Conservation (phyloP, 208 protist species). For the Entamoeba histolytica region DNA sequence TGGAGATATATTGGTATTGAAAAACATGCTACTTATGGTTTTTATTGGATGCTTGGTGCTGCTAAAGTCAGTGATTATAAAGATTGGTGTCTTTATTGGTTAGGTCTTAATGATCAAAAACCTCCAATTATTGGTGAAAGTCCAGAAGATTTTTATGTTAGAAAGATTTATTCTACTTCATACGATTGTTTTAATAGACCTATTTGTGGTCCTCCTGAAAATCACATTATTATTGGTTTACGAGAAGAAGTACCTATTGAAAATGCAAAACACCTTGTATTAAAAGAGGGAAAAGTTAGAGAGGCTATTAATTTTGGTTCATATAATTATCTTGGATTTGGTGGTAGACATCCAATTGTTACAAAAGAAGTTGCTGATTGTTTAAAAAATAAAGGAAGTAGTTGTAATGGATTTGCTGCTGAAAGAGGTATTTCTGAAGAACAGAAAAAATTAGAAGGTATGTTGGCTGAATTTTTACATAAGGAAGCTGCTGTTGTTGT, state of each 20-base stretch:
- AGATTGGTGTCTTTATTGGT: not conserved
- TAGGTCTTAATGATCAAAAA: not conserved
- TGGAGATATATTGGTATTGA: not conserved
- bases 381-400: not conserved
- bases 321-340: slow-evolving; percentile 96
- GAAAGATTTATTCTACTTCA: not conserved
- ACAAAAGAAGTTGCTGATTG: not conserved
- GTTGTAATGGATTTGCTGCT: not conserved
- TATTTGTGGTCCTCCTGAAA: not conserved
- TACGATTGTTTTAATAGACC: slow-evolving; percentile 1
- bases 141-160: not conserved
- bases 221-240: not conserved
- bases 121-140: not conserved
- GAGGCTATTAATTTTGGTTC: slow-evolving; percentile 65
- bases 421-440: not conserved
- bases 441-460: slow-evolving; percentile 21
- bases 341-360: slow-evolving; percentile 50
- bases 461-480: slow-evolving; percentile 38
- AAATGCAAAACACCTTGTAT: not conserved
- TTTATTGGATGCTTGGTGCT: not conserved
- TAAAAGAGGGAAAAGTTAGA: not conserved
- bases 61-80: not conserved
- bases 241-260: not conserved
- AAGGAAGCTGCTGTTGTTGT: slow-evolving; percentile 42
- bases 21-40: not conserved